phyloP scores from a whole-genome alignment of 306 rosid species.

The Sindora glabra region DNA sequence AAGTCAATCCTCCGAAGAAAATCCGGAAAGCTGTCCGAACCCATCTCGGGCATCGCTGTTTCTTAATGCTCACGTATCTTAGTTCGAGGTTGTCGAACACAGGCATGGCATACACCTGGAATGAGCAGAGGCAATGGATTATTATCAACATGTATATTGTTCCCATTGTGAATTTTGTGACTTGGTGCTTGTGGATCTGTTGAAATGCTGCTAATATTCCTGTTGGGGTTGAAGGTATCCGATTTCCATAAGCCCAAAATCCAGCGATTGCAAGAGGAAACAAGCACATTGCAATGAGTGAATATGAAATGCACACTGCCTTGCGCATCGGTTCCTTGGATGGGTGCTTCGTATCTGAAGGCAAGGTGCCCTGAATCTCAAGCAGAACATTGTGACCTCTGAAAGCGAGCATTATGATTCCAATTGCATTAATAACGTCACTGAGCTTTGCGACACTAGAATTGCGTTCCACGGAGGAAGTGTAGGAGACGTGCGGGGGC shows the following conservation, averaged over 20 bases:
- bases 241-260: conserved; percentile 63
- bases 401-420: conserved; percentile 39
- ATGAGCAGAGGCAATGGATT: conserved; percentile 35
- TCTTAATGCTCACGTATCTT: conserved; percentile 32
- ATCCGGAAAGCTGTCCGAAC: conserved; percentile 26
- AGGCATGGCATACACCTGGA: conserved; percentile 55
- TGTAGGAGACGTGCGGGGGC: conserved; percentile 20
- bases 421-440: conserved; percentile 37
- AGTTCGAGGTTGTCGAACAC: conserved; percentile 57
- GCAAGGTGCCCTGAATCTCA: conserved; percentile 81
- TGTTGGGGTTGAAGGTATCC: conserved; percentile 20
- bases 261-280: conserved; percentile 56
- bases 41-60: conserved; percentile 26
- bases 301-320: conserved; percentile 44
- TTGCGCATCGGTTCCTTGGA: conserved; percentile 36
- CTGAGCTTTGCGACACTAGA: conserved; percentile 4
- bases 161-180: conserved; percentile 32
- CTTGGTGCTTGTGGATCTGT: conserved; percentile 20
- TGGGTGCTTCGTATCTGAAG: conserved; percentile 30
- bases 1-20: conserved; percentile 46
- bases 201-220: conserved; percentile 15
- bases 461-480: neutral
- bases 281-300: conserved; percentile 34
- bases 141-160: conserved; percentile 30
- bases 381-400: conserved; percentile 73